phyloP scores from a whole-genome alignment of 2,329 filamentous ascomycete species.

The Colletotrichum sansevieriae region DNA sequence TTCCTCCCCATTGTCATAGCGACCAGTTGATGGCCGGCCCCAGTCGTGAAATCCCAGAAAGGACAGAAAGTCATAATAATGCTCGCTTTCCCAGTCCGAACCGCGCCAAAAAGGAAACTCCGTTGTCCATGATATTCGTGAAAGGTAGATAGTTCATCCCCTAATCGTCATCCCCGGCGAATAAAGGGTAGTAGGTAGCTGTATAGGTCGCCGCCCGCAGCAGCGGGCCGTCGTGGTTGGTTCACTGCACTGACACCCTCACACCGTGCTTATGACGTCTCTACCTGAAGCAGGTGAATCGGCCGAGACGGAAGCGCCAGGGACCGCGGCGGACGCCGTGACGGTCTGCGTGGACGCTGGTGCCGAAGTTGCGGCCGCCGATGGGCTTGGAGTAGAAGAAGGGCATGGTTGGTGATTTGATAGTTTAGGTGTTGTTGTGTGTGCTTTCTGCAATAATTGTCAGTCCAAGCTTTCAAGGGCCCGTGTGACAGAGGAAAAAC shows the following conservation, averaged over 20 bases:
- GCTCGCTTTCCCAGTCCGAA: slow-evolving; percentile 24
- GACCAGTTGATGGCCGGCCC: background rate
- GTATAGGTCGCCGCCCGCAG: background rate
- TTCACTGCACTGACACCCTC: slow-evolving; percentile 17
- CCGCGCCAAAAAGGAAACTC: slow-evolving; percentile 10
- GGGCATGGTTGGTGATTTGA: slow-evolving; percentile 53
- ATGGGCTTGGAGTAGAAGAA: slow-evolving; percentile 62
- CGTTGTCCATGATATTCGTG: slow-evolving; percentile 27
- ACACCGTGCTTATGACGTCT: slow-evolving; percentile 3
- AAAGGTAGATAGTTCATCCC: background rate
- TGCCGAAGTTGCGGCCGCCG: slow-evolving; percentile 64
- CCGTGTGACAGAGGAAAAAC: no score
- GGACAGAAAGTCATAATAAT: slow-evolving; percentile 33
- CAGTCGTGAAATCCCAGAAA: slow-evolving; percentile 17
- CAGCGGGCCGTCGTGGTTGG: background rate
- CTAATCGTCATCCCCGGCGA: background rate
- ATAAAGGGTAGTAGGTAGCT: background rate
- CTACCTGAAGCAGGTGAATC: slow-evolving; percentile 64
- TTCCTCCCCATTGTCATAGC: background rate
- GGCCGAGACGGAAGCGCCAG: slow-evolving; percentile 64
- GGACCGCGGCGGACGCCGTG: slow-evolving; percentile 63
- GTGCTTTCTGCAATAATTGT: slow-evolving; percentile 3
- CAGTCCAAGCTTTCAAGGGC: background rate
- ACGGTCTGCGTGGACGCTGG: slow-evolving; percentile 60
- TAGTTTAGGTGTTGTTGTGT: background rate